A percentile compares a stretch with the other conserved stretches of the same genome.
Conservation (phyloP, 257 asterid genomes). For the Solanum chiquidenum region DNA sequence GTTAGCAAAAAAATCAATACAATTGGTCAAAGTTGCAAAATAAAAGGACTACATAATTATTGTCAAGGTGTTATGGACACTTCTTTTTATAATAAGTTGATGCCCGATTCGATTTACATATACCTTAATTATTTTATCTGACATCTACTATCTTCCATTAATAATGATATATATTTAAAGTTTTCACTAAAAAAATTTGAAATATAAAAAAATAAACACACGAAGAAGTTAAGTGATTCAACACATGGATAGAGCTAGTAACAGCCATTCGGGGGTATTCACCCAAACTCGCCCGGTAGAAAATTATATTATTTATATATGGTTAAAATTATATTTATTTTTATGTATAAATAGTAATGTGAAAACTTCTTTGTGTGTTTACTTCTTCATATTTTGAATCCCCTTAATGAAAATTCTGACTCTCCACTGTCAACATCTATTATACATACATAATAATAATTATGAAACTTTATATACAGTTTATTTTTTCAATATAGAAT, state of each 20-base stretch:
- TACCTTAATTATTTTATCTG: not conserved
- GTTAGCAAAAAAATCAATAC: not conserved
- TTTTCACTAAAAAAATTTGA: not conserved
- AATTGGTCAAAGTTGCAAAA: not conserved
- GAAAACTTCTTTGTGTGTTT: no score
- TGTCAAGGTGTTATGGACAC: not conserved
- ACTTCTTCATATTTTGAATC: no score
- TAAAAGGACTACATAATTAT: not conserved
- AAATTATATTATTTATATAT: no score
- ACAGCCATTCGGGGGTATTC: not conserved
- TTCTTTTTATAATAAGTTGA: no score
- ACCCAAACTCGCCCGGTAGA: no score
- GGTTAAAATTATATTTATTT: no score
- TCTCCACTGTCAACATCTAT: not conserved
- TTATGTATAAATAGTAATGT: no score
- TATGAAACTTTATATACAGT: not conserved
- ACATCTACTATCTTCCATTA: not conserved
- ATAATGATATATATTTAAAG: not conserved
- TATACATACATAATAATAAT: not conserved
- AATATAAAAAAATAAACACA: not conserved
- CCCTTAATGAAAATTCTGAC: no score
- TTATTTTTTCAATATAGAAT: not conserved
- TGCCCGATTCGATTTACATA: accelerated
- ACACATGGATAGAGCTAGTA: not conserved
- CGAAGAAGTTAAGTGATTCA: not conserved